Percentiles rank a stretch among this genome's conserved stretches.
phyloP scores from a whole-genome alignment of 495 filamentous ascomycete species.

The Penicillium tannophilum region DNA sequence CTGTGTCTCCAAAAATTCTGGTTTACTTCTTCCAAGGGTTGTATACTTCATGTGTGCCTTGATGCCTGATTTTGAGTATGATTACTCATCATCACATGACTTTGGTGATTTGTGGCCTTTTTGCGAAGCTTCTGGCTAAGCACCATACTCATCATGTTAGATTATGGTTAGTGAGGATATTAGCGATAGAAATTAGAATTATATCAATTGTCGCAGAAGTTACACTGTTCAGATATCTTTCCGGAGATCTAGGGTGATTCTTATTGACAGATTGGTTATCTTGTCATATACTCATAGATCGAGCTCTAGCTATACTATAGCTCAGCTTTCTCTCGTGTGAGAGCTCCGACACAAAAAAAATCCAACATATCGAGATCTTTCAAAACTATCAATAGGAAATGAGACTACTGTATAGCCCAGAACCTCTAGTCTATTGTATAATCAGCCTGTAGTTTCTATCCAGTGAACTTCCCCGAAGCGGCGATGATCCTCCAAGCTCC shows the following conservation, averaged over 20 bases:
- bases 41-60: not conserved
- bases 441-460: not conserved
- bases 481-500: constrained; percentile 24
- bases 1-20: too few species aligned
- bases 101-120: not conserved
- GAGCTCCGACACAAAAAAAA: not conserved
- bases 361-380: not conserved
- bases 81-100: not conserved
- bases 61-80: not conserved
- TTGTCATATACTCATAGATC: not conserved
- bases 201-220: not conserved
- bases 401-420: not conserved
- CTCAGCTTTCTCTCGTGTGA: not conserved
- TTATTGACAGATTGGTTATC: not conserved
- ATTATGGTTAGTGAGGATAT: not conserved
- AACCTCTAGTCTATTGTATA: not conserved
- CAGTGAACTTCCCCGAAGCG: constrained; percentile 17
- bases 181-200: not conserved
- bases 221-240: too few species aligned
- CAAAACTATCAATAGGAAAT: not conserved
- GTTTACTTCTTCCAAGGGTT: too few species aligned
- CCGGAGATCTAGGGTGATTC: not conserved
- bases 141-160: not conserved
- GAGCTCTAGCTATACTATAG: not conserved
- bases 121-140: not conserved